These are phyloP conservation scores for Phytophthora nicotianae DNA, from an alignment of 352 stramenopile genomes.

Conservation along the genomic window DNA sequence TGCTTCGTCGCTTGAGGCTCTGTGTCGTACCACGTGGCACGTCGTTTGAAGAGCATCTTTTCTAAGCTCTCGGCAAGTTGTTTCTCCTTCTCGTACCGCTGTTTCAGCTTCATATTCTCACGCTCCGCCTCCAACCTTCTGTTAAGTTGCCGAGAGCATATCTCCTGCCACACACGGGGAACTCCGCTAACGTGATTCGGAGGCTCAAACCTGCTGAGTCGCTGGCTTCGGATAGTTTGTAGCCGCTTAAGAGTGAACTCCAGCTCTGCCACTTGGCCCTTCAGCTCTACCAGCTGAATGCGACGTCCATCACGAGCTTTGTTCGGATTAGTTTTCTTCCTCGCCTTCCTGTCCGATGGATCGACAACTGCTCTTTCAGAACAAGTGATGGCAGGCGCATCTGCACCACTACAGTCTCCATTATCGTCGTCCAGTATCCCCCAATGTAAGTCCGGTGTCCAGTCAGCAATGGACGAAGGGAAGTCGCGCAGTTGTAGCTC, in stretches of 20 bases:
- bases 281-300: neutral
- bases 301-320: neutral
- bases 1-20: neutral
- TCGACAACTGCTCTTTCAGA: neutral
- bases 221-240: neutral
- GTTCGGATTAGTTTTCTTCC: neutral
- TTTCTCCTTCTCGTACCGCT: neutral
- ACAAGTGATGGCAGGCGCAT: neutral
- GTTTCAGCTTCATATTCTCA: neutral
- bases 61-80: neutral
- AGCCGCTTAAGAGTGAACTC: neutral
- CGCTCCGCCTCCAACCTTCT: neutral
- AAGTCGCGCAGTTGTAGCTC: neutral
- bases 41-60: neutral
- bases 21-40: neutral
- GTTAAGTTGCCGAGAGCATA: neutral
- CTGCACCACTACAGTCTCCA: neutral
- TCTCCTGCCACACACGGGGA: neutral
- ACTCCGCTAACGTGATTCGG: neutral
- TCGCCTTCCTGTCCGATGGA: neutral
- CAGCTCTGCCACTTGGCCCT: neutral
- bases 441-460: neutral
- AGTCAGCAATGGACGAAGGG: neutral
- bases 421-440: neutral
- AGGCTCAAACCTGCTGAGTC: neutral